Evolutionary conservation across 1,139 yeast species (phyloP), one percentile per base, ranked within the genome.

Genomic region (Hemisphaericaspora xylofermentans): DNA sequence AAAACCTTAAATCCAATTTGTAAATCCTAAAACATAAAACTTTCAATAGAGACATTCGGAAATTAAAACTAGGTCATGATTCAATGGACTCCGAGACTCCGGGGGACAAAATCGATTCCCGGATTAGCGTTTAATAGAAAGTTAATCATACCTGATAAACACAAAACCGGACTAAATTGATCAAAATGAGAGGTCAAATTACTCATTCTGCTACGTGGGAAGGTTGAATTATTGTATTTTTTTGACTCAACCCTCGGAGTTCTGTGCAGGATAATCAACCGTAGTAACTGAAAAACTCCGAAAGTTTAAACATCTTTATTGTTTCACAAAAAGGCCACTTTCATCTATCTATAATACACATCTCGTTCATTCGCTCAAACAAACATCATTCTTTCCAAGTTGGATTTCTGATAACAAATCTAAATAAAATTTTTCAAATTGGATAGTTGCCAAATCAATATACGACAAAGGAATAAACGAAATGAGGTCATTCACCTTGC

Each of bases 1-100:
- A n/a, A n/a, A n/a, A n/a, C n/a, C n/a, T n/a, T n/a, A n/a, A n/a
- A n/a, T n/a, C n/a, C n/a, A n/a, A n/a, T n/a, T n/a, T n/a, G n/a
- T n/a, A n/a, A n/a, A n/a, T n/a, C n/a, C n/a, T n/a, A n/a, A n/a
- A n/a, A n/a, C n/a, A n/a, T n/a, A n/a, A n/a, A n/a, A n/a, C n/a
- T n/a, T n/a, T n/a, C n/a, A n/a, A n/a, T n/a, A n/a, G n/a, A n/a
- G n/a, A n/a, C n/a, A n/a, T n/a, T n/a, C n/a, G n/a, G 22, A 19
- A n/a, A 24, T 24, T 8, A 4, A 24, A 9, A 24, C 12, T n/a
- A 9, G 27, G 27, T 24, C 10, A 24, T 9, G 13, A 8, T 8
- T 24, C n/a, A 24, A 33, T 33, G 36, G 36, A 33, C 30, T 33
- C 22, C 28, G 36, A 33, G 25, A 12, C 29, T 15, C 36, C 36